phyloP scores from a whole-genome alignment of 179 eudicot genomes.

The Silene coronaria region DNA sequence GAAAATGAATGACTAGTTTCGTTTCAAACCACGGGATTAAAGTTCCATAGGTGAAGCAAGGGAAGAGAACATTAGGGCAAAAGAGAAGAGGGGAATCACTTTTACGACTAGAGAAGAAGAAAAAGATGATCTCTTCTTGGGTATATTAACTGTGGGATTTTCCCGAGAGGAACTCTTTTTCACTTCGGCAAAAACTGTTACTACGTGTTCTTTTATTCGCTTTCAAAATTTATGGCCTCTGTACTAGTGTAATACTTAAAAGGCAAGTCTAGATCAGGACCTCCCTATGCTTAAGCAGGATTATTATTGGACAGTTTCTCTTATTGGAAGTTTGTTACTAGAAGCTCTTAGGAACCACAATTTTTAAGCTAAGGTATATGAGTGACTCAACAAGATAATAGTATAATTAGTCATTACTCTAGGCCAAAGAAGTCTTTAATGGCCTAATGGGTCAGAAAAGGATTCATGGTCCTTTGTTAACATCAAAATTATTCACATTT shows the following conservation, averaged over 20 bases:
- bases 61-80: slow-evolving; percentile 9
- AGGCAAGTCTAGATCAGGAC: neutral
- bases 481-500: neutral
- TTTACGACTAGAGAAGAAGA: slow-evolving; percentile 9
- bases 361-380: neutral
- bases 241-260: neutral
- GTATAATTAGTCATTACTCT: neutral
- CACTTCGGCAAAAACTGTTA: neutral
- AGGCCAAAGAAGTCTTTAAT: neutral
- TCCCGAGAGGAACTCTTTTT: slow-evolving; percentile 13
- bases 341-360: neutral
- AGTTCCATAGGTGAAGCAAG: slow-evolving; percentile 25
- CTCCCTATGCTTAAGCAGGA: neutral
- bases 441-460: neutral
- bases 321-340: neutral
- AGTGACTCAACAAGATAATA: neutral
- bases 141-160: slow-evolving; percentile 11
- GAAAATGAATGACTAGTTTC: slow-evolving; percentile 23
- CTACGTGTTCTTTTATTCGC: neutral
- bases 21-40: slow-evolving; percentile 25
- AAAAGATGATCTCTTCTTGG: slow-evolving; percentile 20
- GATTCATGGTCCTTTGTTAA: neutral
- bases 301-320: neutral
- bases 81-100: slow-evolving; percentile 19
- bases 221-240: neutral